Evolutionary conservation across 176 grass and related monocot genomes (phyloP), one percentile per base, ranked within the genome.

Genomic region (Elymus sibiricus): DNA sequence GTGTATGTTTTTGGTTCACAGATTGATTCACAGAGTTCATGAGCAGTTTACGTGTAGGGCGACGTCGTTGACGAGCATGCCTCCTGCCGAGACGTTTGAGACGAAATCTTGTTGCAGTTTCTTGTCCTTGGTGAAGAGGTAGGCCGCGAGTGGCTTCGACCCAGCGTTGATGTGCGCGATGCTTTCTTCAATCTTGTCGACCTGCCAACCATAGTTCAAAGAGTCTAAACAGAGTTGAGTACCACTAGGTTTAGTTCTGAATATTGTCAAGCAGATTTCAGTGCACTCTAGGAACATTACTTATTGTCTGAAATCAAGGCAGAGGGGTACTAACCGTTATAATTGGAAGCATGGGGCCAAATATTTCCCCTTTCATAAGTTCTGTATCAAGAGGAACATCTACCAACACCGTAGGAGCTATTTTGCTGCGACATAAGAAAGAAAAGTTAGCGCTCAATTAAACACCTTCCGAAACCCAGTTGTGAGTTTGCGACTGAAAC

Each of bases 61-160:
- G 4, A 66, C 55, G 7, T 99, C 97, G 16, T 99, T 99, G 28
- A 99, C 82, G 2, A 94, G 90, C 83, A 99, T 79, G 53, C 97
- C 97, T 81, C 97, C 97, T 28, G 97, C 94, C 11, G 94, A 74
- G 26, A 99, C 87, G 56, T 62, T 91, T 1, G 80, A 51, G 9
- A 93, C 60, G 61, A 99, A 99, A 15, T 90, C 53, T 2, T 91
- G 79, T 59, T 99, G 88, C 32, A 97, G 77, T 28, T 93, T 99
- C 76, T 85, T 94, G 81, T 94, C 81, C 82, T 94, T 99, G 70
- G 92, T 96, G 87, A 99, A 99, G 13, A 95, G 90, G 40, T 99
- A 99, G 28, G 97, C 94, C 2, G 97, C 97, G 1, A 99, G 94
- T 26, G 97, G 97, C 55, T 99, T 99, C 1, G 79, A 42, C 80